A percentile compares a stretch with the other conserved stretches of the same genome.
phyloP scores from a whole-genome alignment of 2,329 filamentous ascomycete species.

The Monilinia laxa region DNA sequence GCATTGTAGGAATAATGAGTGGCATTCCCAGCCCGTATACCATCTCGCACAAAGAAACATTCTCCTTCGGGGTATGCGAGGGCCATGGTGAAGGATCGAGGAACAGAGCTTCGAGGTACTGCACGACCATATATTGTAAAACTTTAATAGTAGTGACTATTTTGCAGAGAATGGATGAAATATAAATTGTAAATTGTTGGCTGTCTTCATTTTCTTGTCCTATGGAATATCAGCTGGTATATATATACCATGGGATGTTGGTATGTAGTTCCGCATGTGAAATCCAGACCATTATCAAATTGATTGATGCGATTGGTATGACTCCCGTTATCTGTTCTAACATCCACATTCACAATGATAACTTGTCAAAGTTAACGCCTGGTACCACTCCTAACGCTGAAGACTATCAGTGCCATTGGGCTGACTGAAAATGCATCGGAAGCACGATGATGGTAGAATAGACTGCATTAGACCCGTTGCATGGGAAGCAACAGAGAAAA shows the following conservation, averaged over 20 bases:
- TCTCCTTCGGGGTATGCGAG: conserved; percentile 13
- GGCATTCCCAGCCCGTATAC: background rate
- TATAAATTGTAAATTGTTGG: background rate
- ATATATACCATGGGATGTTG: background rate
- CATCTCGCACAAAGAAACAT: conserved; percentile 11
- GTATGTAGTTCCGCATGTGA: too few species aligned
- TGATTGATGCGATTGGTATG: background rate
- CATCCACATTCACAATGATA: background rate
- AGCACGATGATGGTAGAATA: background rate
- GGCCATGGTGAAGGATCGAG: background rate
- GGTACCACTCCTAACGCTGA: background rate
- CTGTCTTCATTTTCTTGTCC: background rate
- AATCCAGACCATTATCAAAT: background rate
- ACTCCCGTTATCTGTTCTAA: background rate
- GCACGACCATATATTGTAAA: background rate
- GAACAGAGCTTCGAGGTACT: background rate
- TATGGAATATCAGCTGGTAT: background rate
- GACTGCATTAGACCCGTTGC: background rate
- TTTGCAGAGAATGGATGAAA: background rate
- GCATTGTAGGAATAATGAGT: conserved; percentile 8
- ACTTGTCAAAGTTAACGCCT: background rate
- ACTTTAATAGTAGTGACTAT: background rate
- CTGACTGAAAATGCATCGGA: background rate
- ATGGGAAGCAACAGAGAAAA: too few species aligned
- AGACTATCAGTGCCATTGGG: background rate